Conservation (phyloP, 1,139 yeast genomes). For the Zygoascus hellenicus region DNA sequence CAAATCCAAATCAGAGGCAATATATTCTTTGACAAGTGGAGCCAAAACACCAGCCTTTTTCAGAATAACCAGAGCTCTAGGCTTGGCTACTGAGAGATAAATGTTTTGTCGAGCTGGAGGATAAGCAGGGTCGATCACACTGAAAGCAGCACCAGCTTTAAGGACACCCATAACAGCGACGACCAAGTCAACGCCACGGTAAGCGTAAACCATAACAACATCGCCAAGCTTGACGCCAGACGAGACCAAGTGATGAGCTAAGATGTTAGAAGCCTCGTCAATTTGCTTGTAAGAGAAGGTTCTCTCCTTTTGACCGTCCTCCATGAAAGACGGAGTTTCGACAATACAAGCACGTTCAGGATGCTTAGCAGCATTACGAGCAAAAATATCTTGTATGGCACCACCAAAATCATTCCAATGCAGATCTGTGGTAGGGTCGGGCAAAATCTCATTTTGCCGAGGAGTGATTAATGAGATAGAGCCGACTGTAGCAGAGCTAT, state of each 20-base stretch:
- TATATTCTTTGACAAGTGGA: conserved; percentile 69
- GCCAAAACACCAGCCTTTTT: conserved; percentile 84
- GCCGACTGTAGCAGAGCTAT: conserved; percentile 45
- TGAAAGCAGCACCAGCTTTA: conserved; percentile 97
- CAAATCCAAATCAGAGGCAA: conserved; percentile 63
- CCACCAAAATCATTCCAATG: conserved; percentile 93
- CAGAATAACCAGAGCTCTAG: conserved; percentile 82
- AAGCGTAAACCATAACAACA: conserved; percentile 95
- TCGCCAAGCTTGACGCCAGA: conserved; percentile 87
- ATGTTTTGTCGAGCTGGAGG: conserved; percentile 97
- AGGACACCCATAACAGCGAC: conserved; percentile 96
- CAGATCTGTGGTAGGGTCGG: conserved; percentile 81
- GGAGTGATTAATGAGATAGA: conserved; percentile 61
- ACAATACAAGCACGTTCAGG: conserved; percentile 89
- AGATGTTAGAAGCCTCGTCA: conserved; percentile 87
- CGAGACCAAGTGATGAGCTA: conserved; percentile 78
- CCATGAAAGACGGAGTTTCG: conserved; percentile 72
- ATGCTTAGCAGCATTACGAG: conserved; percentile 69
- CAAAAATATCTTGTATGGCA: conserved; percentile 92
- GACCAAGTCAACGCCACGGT: conserved; percentile 94
- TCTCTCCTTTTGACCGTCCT: conserved; percentile 51
- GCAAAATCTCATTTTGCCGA: conserved; percentile 54
- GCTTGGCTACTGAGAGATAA: conserved; percentile 87
- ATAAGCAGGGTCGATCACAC: conserved; percentile 97
- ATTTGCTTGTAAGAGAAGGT: conserved; percentile 78